phyloP scores from a whole-genome alignment of 306 rosid species.

The Gastrolobium bilobum region DNA sequence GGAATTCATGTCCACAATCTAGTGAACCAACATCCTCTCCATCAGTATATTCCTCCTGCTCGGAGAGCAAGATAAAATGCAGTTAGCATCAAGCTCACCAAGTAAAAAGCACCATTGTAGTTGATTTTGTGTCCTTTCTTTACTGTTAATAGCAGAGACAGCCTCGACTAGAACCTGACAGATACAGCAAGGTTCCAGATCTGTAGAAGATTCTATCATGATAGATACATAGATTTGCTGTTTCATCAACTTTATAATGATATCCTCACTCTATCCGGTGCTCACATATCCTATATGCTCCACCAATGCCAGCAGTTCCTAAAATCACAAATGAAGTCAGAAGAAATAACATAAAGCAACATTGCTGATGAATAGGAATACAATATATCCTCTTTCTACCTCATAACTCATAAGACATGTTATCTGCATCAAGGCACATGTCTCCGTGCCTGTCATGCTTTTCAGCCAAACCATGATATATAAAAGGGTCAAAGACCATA shows the following conservation, averaged over 20 bases:
- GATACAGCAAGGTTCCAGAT: conserved; percentile 85
- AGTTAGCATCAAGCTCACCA: conserved; percentile 15
- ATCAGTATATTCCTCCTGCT: conserved; percentile 74
- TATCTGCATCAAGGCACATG: conserved; percentile 96
- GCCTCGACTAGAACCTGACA: conserved; percentile 70
- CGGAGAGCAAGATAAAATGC: conserved; percentile 23
- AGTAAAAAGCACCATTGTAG: neutral
- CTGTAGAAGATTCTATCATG: conserved; percentile 51
- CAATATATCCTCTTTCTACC: conserved; percentile 53
- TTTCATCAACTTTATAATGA: conserved; percentile 68
- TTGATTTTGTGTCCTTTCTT: conserved; percentile 2
- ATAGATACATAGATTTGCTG: conserved; percentile 49
- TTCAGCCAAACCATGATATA: conserved; percentile 82
- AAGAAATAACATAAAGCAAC: conserved; percentile 42
- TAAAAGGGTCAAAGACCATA: conserved; percentile 80
- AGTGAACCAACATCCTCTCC: conserved; percentile 77
- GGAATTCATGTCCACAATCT: conserved; percentile 93
- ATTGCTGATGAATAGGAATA: conserved; percentile 37
- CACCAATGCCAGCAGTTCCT: conserved; percentile 90
- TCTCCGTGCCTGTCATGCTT: conserved; percentile 92
- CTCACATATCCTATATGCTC: conserved; percentile 89
- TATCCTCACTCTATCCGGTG: conserved; percentile 79
- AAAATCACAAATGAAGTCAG: conserved; percentile 47
- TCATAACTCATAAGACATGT: conserved; percentile 81
- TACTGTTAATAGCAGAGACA: conserved; percentile 10